Conservation (phyloP, 2,329 filamentous ascomycete genomes). For the Ophiostoma ulmi region DNA sequence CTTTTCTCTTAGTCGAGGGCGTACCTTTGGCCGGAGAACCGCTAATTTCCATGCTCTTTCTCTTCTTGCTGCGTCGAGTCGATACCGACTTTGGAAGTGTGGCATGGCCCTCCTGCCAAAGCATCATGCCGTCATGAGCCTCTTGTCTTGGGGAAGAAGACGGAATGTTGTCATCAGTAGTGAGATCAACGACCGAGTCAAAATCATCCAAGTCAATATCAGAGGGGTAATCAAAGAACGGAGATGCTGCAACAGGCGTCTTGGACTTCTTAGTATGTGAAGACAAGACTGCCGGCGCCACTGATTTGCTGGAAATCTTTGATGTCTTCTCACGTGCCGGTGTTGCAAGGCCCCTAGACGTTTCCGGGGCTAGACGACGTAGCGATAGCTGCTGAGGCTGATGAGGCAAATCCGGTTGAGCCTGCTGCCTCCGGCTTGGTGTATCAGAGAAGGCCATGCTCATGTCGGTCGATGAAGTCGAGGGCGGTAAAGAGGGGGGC, state of each 20-base stretch:
- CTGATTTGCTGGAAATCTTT: conserved; percentile 15
- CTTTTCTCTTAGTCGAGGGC: neutral
- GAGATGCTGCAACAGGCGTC: conserved; percentile 32
- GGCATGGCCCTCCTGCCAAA: conserved; percentile 44
- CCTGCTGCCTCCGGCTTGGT: conserved; percentile 28
- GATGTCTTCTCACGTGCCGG: conserved; percentile 17
- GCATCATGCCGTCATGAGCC: conserved; percentile 34
- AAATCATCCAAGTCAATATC: conserved; percentile 31
- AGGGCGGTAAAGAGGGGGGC: conserved; percentile 1
- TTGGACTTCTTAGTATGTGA: conserved; percentile 21
- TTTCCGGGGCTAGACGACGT: conserved; percentile 24
- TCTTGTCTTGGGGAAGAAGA: conserved; percentile 20
- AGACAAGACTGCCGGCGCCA: conserved; percentile 1
- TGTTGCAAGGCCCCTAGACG: conserved; percentile 32
- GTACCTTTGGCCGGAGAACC: conserved; percentile 17
- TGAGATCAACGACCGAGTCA: conserved; percentile 36
- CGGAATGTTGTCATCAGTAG: conserved; percentile 31
- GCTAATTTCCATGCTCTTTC: conserved; percentile 47
- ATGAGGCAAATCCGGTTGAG: conserved; percentile 29
- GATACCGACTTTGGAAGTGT: conserved; percentile 37
- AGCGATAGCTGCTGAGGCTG: conserved; percentile 33
- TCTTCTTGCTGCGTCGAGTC: conserved; percentile 43
- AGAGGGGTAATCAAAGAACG: conserved; percentile 30
- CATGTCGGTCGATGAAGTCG: conserved; percentile 2
- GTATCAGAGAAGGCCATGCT: conserved; percentile 14